A percentile compares a stretch with the other conserved stretches of the same genome.
phyloP scores from a whole-genome alignment of 345 rosid genomes.

The Schrenkiella parvula region DNA sequence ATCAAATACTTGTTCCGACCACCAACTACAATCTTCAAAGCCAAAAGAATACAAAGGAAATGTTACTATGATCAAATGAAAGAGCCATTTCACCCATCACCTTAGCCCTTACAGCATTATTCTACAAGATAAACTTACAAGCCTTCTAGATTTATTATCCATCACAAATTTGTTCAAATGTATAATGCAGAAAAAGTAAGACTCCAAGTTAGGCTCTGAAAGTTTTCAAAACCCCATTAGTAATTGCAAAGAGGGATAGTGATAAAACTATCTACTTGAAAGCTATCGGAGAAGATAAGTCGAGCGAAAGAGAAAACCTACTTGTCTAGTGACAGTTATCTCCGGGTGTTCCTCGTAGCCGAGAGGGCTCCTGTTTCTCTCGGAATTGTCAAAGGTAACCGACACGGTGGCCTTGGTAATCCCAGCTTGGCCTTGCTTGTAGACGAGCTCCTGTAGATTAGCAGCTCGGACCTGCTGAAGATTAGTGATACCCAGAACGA shows the following conservation, averaged over 20 bases:
- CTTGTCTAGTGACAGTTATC: conserved; percentile 93
- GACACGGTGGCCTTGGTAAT: conserved; percentile 95
- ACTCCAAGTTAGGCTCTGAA: too few relatives aligned
- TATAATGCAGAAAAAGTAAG: too few relatives aligned
- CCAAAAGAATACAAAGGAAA: not conserved
- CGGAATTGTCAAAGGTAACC: conserved; percentile 80
- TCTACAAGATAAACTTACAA: too few relatives aligned
- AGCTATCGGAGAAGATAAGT: not conserved
- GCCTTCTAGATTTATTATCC: too few relatives aligned
- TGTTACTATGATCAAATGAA: not conserved
- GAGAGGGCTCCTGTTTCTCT: conserved; percentile 73
- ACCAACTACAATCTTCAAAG: conserved; percentile 83
- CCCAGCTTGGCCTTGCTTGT: conserved; percentile 99
- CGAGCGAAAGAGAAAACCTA: conserved; percentile 18
- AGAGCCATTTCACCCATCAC: not conserved
- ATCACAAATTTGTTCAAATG: too few relatives aligned
- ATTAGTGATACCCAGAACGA: conserved; percentile 95
- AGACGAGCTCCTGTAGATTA: conserved; percentile 95
- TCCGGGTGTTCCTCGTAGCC: conserved; percentile 85
- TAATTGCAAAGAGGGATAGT: not conserved
- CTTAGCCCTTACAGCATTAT: too few relatives aligned
- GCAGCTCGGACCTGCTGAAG: conserved; percentile 98
- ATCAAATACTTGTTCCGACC: conserved; percentile 39
- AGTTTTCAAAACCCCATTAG: not conserved
- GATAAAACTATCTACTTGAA: not conserved